Evolutionary conservation across 805 yeast genomes (phyloP), one percentile per base, ranked within the genome.

Genomic region (Candida jianshihensis): DNA sequence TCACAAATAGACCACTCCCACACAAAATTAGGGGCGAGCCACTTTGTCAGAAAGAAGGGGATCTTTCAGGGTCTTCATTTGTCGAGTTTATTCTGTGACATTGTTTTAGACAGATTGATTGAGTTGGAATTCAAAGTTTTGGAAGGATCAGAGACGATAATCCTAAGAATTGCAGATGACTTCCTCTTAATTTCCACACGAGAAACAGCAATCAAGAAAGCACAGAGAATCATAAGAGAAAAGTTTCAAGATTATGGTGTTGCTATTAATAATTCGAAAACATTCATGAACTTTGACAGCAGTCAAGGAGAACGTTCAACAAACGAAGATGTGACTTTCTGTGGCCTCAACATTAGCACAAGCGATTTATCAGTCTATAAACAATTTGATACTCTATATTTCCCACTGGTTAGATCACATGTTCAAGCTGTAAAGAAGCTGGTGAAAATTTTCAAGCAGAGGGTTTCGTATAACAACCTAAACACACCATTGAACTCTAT

Each of bases 11-110:
- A 59, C n/a, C 59, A 67, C 11, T 68, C 84, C 0, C 60, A 68
- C 0, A 57, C 80, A 0, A 56, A 56, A 19, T 54, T 71, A 3
- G 60, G 61, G 4, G 49, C 56, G 1, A 42, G 47, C 7, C 56
- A 63, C 4, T 72, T 65, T 48, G 50, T 54, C n/a, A 61, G 95
- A 39, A 72, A 61, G 30, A 56, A 61, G 9, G 97, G 97, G 0
- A 66, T 90, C 0, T 88, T 81, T 36, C 97, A 89, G 60, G 97
- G 97, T 0, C 73, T 86, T 7, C 77, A 80, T 2, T 56, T 88
- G 4, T 90, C 95, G 38, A 71, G 83, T 1, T 63, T 78, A 5
- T 65, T 89, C 25, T 87, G 95, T 43, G 85, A 87, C 43, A 44
- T 87, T 1, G 71, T 84, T 0, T 81, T 82, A 48, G 87, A 82